phyloP scores from a whole-genome alignment of 495 filamentous ascomycete genomes.

The Alectoria sarmentosa region DNA sequence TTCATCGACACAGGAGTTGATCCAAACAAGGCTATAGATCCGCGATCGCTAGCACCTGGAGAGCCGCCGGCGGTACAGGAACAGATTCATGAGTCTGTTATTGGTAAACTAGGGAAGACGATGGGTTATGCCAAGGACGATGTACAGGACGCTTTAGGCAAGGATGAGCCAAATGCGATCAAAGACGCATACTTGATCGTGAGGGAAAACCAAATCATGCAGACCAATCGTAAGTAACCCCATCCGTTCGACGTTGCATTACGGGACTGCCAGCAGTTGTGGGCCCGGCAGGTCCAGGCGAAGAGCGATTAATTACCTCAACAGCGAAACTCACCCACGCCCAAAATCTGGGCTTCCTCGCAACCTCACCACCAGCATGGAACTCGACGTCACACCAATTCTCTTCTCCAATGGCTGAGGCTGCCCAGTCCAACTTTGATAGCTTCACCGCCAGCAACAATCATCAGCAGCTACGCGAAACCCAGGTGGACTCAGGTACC shows the following conservation, averaged over 20 bases:
- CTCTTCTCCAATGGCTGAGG: slow-evolving; percentile 22
- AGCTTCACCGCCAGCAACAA: slow-evolving; percentile 14
- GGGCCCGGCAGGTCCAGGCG: neutral
- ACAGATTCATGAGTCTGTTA: slow-evolving; percentile 84
- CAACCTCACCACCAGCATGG: slow-evolving; percentile 45
- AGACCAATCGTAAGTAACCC: slow-evolving; percentile 66
- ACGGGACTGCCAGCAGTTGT: neutral
- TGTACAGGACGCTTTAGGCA: slow-evolving; percentile 85
- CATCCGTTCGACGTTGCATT: neutral
- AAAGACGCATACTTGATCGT: slow-evolving; percentile 99
- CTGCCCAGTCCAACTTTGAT: slow-evolving; percentile 17
- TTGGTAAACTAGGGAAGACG: slow-evolving; percentile 90
- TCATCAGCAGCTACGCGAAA: slow-evolving; percentile 10
- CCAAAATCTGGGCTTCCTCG: slow-evolving; percentile 40
- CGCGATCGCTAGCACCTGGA: slow-evolving; percentile 65
- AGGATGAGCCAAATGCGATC: slow-evolving; percentile 91
- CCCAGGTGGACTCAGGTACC: neutral
- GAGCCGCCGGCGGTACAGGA: slow-evolving; percentile 72
- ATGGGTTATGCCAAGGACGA: slow-evolving; percentile 96
- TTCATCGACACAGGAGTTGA: slow-evolving; percentile 91
- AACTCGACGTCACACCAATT: slow-evolving; percentile 32
- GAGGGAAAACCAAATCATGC: slow-evolving; percentile 96
- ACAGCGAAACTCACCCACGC: slow-evolving; percentile 41
- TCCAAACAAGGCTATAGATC: slow-evolving; percentile 78
- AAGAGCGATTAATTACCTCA: neutral